Evolutionary conservation across 2,329 filamentous ascomycete species (phyloP).

Genomic region (Raffaelea arxii): DNA sequence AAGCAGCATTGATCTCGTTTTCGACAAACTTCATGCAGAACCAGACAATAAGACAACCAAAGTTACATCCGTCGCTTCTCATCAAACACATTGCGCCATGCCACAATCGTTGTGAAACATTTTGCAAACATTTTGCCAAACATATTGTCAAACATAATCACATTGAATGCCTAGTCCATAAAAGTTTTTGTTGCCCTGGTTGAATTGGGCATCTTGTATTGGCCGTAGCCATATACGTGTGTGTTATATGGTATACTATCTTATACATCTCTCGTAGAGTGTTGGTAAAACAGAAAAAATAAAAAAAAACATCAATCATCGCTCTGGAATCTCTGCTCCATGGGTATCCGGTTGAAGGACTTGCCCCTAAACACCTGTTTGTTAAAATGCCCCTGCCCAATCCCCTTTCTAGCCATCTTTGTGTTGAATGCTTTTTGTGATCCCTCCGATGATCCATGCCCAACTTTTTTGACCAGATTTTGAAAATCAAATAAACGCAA

Average conservation of each 20-base stretch:
- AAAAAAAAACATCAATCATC: not conserved
- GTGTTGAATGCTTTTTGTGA: conserved; percentile 12
- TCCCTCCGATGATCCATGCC: not conserved
- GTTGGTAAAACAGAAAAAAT: not conserved
- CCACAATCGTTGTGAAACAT: no score
- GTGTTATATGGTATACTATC: not conserved
- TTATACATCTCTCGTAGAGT: not conserved
- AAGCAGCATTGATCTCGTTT: no score
- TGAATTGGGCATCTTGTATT: not conserved
- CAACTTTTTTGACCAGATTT: not conserved
- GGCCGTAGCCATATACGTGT: no score
- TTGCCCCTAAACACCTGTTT: conserved; percentile 7
- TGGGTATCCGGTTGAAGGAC: conserved; percentile 10
- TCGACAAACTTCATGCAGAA: no score
- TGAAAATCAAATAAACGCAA: conserved; percentile 21
- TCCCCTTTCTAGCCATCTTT: not conserved
- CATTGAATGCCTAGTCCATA: no score
- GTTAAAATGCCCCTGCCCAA: not conserved
- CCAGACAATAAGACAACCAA: no score
- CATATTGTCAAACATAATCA: no score
- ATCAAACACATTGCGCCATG: no score
- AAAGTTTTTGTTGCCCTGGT: no score
- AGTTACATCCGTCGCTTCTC: no score
- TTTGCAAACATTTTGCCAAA: no score
- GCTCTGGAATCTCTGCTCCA: not conserved